A percentile compares a stretch with the other conserved stretches of the same genome.
These are phyloP conservation scores for Trebouxia gelatinosa DNA, from an alignment of 163 green algal genomes.

Conservation along the genomic window DNA sequence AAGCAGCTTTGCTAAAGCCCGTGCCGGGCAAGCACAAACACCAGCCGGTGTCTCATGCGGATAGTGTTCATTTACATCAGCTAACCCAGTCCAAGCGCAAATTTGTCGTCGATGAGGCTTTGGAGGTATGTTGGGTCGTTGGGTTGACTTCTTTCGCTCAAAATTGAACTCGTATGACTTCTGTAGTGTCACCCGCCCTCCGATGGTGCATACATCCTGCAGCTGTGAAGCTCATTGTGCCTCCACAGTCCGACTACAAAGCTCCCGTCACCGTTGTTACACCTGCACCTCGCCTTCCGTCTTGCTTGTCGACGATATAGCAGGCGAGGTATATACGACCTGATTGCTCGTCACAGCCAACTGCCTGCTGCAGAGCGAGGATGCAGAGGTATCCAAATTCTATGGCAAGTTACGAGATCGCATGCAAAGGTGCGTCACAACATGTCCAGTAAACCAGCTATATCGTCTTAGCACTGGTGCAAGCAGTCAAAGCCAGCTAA, in stretches of 20 bases:
- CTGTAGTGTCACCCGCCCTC: neutral
- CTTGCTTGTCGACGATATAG: neutral
- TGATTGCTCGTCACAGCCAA: too few relatives aligned
- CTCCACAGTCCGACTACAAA: neutral
- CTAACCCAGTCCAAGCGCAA: neutral
- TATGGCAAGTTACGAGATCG: slow-evolving; percentile 10
- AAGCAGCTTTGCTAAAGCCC: too few relatives aligned
- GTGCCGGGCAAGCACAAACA: too few relatives aligned
- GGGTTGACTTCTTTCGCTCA: too few relatives aligned
- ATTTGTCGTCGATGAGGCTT: slow-evolving; percentile 4
- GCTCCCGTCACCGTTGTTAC: neutral
- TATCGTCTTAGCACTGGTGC: neutral
- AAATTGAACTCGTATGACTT: too few relatives aligned
- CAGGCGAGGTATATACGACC: too few relatives aligned
- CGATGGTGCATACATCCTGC: neutral
- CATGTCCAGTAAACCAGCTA: neutral
- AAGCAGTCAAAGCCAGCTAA: neutral
- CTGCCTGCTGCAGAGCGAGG: slow-evolving; percentile 26
- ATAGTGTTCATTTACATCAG: too few relatives aligned
- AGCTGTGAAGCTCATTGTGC: neutral
- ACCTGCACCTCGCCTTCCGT: neutral
- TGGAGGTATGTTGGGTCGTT: neutral
- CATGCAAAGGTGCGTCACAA: neutral
- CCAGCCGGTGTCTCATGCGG: too few relatives aligned
- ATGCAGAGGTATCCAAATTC: neutral